Evolutionary conservation across 75 land plant species (phyloP), one percentile per base, ranked within the genome.

Genomic region (Pinus albicaulis): DNA sequence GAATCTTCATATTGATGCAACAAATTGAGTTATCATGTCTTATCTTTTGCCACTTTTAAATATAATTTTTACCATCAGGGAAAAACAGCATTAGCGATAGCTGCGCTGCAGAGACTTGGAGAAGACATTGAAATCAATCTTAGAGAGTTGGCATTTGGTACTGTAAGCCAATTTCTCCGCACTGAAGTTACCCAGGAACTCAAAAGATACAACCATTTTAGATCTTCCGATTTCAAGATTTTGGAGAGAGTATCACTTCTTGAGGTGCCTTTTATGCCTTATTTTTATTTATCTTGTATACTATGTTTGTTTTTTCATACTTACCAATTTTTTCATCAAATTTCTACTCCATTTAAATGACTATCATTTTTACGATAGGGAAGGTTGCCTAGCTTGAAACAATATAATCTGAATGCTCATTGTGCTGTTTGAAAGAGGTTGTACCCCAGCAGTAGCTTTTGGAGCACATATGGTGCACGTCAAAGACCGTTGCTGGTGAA

Each of bases 361-460:
- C 55, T 79, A 19, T 75, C 28, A 13, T 57, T 48, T 48, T 31
- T 59, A 75, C 8, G 61, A 10, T 34, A 19, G 23, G 26, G 7
- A 59, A 73, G 17, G 3, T 73, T 56, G 20, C 55, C 23, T 15
- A 24, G 56, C 17, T 52, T 16, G 59, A 56, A 55, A 73, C 25
- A 52, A 52, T 56, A 78, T 69, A 71, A 80, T 15, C 79, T 80
- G 11, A 80, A 52, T 78, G 24, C 28, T 77, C 31, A 59, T 12
- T 77, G 19, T 78, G 80, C 64, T 71, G 15, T 73, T 61, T 72
- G 19, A 74, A 76, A 98, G 99, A 88, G 87, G 74, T 76, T 93
- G 25, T 98, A 95, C 80, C 93, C 99, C 56, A 88, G 92, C 80
- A 89, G 92, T 83, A 95, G 84, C 78, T 98, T 98, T 79, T 92